Conservation (phyloP, 805 yeast species). For the Metschnikowia bowlesiae region DNA sequence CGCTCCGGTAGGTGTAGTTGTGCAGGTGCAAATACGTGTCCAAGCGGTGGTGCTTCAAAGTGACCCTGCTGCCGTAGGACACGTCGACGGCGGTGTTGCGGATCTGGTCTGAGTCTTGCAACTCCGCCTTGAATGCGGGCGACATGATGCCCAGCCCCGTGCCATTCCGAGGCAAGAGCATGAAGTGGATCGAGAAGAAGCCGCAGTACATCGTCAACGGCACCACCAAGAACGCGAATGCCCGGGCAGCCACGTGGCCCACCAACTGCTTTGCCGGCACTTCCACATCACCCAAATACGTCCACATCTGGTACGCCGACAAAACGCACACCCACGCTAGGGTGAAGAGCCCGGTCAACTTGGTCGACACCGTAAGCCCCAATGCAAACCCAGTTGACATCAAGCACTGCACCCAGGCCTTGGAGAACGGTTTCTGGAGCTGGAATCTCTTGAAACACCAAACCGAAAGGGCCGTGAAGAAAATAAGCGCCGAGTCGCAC, state of each 20-base stretch:
- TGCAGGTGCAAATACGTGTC: conserved; percentile 86
- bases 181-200: conserved; percentile 56
- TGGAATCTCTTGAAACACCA: conserved; percentile 50
- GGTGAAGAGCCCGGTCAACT: conserved; percentile 69
- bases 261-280: conserved; percentile 36
- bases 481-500: conserved; percentile 42
- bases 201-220: conserved; percentile 58
- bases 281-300: conserved; percentile 60
- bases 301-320: conserved; percentile 57
- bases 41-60: conserved; percentile 62
- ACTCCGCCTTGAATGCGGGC: conserved; percentile 61
- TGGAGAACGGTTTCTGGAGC: conserved; percentile 40
- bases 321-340: conserved; percentile 57
- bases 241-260: conserved; percentile 39
- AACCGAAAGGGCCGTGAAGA: conserved; percentile 45
- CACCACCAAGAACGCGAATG: conserved; percentile 41
- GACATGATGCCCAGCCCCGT: conserved; percentile 60
- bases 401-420: conserved; percentile 51
- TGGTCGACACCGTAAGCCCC: conserved; percentile 59
- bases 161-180: conserved; percentile 43
- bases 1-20: conserved; percentile 54
- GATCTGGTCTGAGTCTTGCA: conserved; percentile 38
- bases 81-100: conserved; percentile 55
- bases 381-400: conserved; percentile 43
- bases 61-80: conserved; percentile 65